phyloP scores from a whole-genome alignment of 23 red algal species.

The Gracilaria vermiculophylla region DNA sequence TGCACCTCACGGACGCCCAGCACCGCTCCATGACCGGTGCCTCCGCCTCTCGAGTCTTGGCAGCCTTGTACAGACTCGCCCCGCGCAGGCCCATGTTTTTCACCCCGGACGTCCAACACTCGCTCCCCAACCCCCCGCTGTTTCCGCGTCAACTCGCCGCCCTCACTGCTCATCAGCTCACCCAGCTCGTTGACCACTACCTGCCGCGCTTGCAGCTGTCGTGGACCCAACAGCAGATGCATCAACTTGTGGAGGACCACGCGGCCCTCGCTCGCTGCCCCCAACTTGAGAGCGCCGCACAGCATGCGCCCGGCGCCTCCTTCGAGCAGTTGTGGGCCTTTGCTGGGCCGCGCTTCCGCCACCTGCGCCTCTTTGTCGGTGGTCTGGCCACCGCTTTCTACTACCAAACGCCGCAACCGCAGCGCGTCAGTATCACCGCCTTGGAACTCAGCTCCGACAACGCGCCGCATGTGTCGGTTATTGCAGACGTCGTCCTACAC shows the following conservation, averaged over 20 bases:
- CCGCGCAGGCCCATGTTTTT: not conserved
- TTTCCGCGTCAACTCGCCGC: not conserved
- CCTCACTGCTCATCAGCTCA: not conserved
- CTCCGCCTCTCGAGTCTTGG: not conserved
- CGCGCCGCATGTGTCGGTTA: not conserved
- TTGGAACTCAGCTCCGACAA: not conserved
- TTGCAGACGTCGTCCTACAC: not conserved
- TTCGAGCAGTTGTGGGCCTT: not conserved
- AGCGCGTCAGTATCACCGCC: not conserved
- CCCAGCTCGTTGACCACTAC: not conserved
- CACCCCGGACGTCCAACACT: not conserved
- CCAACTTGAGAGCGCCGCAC: not conserved
- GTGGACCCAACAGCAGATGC: not conserved
- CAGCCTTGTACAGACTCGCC: not conserved
- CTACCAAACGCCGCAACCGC: not conserved
- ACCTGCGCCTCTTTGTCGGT: not conserved
- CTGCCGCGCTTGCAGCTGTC: not conserved
- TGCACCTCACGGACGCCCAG: not conserved
- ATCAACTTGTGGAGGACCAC: not conserved
- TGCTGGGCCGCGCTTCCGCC: not conserved
- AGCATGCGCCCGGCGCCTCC: not conserved
- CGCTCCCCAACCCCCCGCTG: not conserved
- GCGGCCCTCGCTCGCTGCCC: not conserved
- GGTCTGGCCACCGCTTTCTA: not conserved
- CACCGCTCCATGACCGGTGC: not conserved